Base-by-base conservation (phyloP, 192 early-diverging fungal genomes). In the Backusella mclennaniae region DNA sequence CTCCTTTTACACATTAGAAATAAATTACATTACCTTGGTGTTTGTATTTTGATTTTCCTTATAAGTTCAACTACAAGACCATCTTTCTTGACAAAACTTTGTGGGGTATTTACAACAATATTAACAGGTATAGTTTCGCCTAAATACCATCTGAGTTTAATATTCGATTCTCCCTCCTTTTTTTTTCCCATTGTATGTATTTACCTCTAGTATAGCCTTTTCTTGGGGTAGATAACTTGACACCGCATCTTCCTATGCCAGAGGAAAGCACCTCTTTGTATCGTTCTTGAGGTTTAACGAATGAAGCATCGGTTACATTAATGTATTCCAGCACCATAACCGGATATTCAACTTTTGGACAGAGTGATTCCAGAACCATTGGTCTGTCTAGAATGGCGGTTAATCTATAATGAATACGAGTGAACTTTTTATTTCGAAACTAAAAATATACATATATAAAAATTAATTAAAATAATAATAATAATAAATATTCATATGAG, bases 251-350 rank as follows among this genome's bases (percentile, higher is more conserved):
- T 52, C 71, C 35, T 49, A 73, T 56, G 14, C 53, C 71, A 66
- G 70, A 41, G 31, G 19, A 21, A 23, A 66, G 21, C 17, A 67
- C 31, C 11, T 76, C 79, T n/a, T 44, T 67, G 6, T 69, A 26
- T 52, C 72, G 66, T 31, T 76, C 79, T 67, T 71, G 73, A 1
- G 75, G 35, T 38, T 74, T 74, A 41, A 56, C n/a, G 23, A 49
- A 82, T 9, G 14, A 39, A 6, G 52, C 1, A 38, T 29, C 49
- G 14, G 73, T 75, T 26, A 75, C 74, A 75, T 84, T 74, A 17
- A 84, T 76, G 4, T 66, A 70, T 74, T 84, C 82, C 29, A 84
- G 19, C 1, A 84, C 77, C 21, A 69, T 74, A 11, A 84, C 70
- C 14, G 69, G 56, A 38, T 79, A 82, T 49, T 74, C 74, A 35